phyloP scores from a whole-genome alignment of 1,139 yeast genomes.

The Debaryomyces sp. region DNA sequence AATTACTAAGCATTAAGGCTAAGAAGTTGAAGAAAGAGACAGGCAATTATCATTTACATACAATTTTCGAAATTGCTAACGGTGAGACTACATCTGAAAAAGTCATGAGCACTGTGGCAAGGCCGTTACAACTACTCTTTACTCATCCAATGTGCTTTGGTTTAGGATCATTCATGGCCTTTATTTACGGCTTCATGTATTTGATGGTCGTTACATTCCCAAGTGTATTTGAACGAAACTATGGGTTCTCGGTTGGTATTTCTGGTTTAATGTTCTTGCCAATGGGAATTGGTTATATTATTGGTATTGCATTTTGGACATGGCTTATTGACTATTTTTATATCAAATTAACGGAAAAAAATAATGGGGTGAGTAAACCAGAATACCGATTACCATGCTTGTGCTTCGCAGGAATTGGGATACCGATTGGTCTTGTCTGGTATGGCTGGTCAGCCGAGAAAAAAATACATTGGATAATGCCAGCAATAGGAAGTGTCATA shows the following conservation, averaged over 20 bases:
- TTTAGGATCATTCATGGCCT: conserved; percentile 63
- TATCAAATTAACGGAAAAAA: conserved; percentile 32
- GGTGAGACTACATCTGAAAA: conserved; percentile 35
- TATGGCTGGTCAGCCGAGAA: conserved; percentile 67
- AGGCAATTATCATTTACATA: conserved; percentile 58
- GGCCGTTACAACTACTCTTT: conserved; percentile 55
- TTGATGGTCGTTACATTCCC: conserved; percentile 64
- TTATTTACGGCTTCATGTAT: conserved; percentile 65
- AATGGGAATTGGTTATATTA: conserved; percentile 52
- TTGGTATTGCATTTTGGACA: conserved; percentile 52
- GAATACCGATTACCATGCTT: conserved; percentile 55
- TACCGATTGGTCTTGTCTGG: conserved; percentile 58
- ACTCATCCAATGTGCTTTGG: conserved; percentile 68
- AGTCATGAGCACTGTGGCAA: conserved; percentile 40
- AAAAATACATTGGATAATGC: conserved; percentile 56
- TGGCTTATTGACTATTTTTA: conserved; percentile 41
- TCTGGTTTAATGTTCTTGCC: conserved; percentile 61
- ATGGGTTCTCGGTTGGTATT: conserved; percentile 52
- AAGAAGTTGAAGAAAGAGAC: conserved; percentile 47
- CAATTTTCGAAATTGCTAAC: conserved; percentile 54
- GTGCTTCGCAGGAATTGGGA: conserved; percentile 44
- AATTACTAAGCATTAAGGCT: conserved; percentile 52
- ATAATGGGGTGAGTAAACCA: conserved; percentile 58
- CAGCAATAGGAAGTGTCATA: conserved; percentile 54
- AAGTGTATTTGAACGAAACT: conserved; percentile 45